These are phyloP conservation scores for Colletotrichum lupini DNA, from an alignment of 2,329 filamentous ascomycete genomes.

Conservation along the genomic window DNA sequence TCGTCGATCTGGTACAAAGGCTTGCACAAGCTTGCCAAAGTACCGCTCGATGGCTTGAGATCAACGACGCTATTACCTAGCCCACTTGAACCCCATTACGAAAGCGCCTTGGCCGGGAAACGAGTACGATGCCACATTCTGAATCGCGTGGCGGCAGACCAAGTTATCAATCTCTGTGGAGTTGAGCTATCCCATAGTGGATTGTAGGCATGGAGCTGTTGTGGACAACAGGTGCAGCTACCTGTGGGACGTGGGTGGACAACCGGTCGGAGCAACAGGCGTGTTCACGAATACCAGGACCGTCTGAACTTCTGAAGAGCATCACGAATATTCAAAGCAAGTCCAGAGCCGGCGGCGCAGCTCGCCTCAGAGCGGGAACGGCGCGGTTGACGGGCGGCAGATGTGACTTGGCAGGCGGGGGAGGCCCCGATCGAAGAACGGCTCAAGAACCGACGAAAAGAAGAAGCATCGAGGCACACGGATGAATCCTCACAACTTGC, in stretches of 20 bases:
- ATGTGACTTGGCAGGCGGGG: slow-evolving; percentile 26
- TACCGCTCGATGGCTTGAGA: not conserved
- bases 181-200: not conserved
- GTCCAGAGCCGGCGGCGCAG: not conserved
- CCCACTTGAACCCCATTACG: not conserved
- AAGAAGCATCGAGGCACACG: not conserved
- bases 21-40: not conserved
- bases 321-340: not conserved
- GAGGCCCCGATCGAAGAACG: not conserved
- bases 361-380: not conserved
- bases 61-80: not conserved
- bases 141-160: slow-evolving; percentile 4
- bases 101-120: not conserved
- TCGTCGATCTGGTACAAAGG: not conserved
- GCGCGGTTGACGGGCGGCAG: slow-evolving; percentile 21
- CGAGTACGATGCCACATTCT: not conserved
- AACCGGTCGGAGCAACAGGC: not conserved
- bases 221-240: not conserved
- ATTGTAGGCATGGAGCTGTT: not conserved
- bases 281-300: not conserved
- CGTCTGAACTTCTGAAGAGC: no score
- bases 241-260: not conserved
- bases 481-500: slow-evolving; percentile 12
- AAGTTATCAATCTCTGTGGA: slow-evolving; percentile 27
- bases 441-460: not conserved